Evolutionary conservation across 2,329 filamentous ascomycete genomes (phyloP).

Genomic region (Fusarium illudens): DNA sequence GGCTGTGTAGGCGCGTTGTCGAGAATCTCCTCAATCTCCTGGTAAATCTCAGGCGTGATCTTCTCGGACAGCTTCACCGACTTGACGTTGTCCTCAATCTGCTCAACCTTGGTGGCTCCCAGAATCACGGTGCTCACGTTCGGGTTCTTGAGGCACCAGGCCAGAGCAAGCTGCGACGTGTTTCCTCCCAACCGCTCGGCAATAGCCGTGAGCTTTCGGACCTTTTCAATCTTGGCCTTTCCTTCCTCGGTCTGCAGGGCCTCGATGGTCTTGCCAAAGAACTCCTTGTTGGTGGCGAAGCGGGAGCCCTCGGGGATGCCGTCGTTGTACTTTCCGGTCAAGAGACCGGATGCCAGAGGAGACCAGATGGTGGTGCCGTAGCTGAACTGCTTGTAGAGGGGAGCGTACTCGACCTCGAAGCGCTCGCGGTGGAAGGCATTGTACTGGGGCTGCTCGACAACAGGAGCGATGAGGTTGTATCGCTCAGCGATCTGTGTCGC

Average conservation of each 20-base stretch:
- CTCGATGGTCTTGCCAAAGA: slow-evolving; percentile 27
- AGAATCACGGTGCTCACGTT: slow-evolving; percentile 44
- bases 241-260: slow-evolving; percentile 27
- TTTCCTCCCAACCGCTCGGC: slow-evolving; percentile 40
- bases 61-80: slow-evolving; percentile 34
- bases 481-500: slow-evolving; percentile 63
- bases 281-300: slow-evolving; percentile 51
- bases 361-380: slow-evolving; percentile 69
- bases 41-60: slow-evolving; percentile 28
- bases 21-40: slow-evolving; percentile 38
- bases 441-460: slow-evolving; percentile 74
- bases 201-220: slow-evolving; percentile 35
- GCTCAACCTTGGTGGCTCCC: slow-evolving; percentile 40
- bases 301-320: slow-evolving; percentile 66
- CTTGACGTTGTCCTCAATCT: slow-evolving; percentile 40
- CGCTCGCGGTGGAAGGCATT: slow-evolving; percentile 68
- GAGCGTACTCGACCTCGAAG: slow-evolving; percentile 70
- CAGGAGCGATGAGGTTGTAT: slow-evolving; percentile 68
- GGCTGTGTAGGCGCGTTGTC: slow-evolving; percentile 33
- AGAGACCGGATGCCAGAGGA: slow-evolving; percentile 63
- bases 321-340: slow-evolving; percentile 72
- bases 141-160: slow-evolving; percentile 40
- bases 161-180: slow-evolving; percentile 38
- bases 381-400: slow-evolving; percentile 65
- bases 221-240: slow-evolving; percentile 42